Base-by-base conservation (phyloP, 352 stramenopile species). In the Globisporangium echinulatum region DNA sequence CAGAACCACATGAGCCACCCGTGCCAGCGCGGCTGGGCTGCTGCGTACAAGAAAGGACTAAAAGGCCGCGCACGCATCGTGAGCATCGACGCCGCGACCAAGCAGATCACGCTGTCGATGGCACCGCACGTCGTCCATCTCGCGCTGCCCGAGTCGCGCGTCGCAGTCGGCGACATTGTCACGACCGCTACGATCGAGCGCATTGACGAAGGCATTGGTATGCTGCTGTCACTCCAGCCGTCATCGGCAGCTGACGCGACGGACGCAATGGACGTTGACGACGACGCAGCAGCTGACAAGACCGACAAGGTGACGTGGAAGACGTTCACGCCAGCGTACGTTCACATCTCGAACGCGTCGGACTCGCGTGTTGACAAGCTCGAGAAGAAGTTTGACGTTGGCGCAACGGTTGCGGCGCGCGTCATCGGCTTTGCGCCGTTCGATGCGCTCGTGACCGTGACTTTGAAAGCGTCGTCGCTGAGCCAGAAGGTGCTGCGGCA, bases 1-100 rank as follows among this genome's bases (percentile, higher is more conserved):
- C 83, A 93, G 53, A 92, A 90, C 65, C 87, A 96, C 79, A 88
- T 96, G 80, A 94, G 83, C 70, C 77, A 87, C 58, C 82, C 85
- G 15, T 90, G 79, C 58, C 68, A 87, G 52, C 74, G 74, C 15
- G 82, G 77, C 53, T 96, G 87, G 87, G 59, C 87, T 56, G 71
- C 76, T n/a, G 60, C 68, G 6, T 96, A 87, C 74, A 82, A 76
- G 58, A 90, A 89, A 60, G 85, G 85, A 1, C 69, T 95, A 25
- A 96, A 96, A 69, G 84, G 77, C 19, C 81, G 85, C 42, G 88
- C 88, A 36, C 84, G 88, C 61, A 94, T 96, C 67, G 72, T 96
- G 48, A 89, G 70, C 37, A 79, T 96, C 39, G 82, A 96, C 63
- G 72, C 65, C 13, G 60, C 72, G 15, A 79, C 53, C 68, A 96